Evolutionary conservation across 805 yeast genomes (phyloP).

Genomic region (Tanozyma kutaoensis): DNA sequence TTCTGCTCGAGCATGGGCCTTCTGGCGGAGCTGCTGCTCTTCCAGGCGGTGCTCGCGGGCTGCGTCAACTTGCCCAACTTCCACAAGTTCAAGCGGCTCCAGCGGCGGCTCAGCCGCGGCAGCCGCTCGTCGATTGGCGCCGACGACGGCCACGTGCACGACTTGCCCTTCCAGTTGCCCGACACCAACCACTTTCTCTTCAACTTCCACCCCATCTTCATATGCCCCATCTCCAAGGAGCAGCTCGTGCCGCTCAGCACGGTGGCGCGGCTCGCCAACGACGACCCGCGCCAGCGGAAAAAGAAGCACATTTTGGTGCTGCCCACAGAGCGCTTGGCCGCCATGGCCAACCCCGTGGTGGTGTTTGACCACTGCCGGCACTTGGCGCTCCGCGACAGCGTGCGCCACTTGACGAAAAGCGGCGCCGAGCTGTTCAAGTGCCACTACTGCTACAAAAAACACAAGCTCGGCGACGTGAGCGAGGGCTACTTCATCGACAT

Average conservation of each 20-base stretch:
- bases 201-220: slow-evolving; percentile 29
- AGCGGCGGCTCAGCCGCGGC: slow-evolving; percentile 14
- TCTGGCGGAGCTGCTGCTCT: slow-evolving; percentile 26
- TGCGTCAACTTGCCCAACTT: slow-evolving; percentile 27
- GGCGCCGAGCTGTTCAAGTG: slow-evolving; percentile 29
- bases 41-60: slow-evolving; percentile 27
- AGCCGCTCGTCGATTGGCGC: too few relatives aligned
- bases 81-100: slow-evolving; percentile 26
- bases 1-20: slow-evolving; percentile 23
- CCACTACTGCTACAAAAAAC: slow-evolving; percentile 32
- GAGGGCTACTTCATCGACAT: slow-evolving; percentile 30
- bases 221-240: slow-evolving; percentile 32
- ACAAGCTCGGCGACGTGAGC: slow-evolving; percentile 21
- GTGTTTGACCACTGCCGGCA: slow-evolving; percentile 28
- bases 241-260: slow-evolving; percentile 22
- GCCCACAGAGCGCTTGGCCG: slow-evolving; percentile 3
- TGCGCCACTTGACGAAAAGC: slow-evolving; percentile 23
- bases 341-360: slow-evolving; percentile 22
- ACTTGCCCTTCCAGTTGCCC: slow-evolving; percentile 28
- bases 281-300: slow-evolving; percentile 4
- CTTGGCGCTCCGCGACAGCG: slow-evolving; percentile 27
- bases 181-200: slow-evolving; percentile 25
- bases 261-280: slow-evolving; percentile 2
- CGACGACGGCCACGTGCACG: slow-evolving; percentile 9
- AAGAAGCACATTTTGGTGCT: slow-evolving; percentile 3